Evolutionary conservation across 768 basidiomycete species (phyloP), one percentile per base, ranked within the genome.

Genomic region (Lentinula sp.): DNA sequence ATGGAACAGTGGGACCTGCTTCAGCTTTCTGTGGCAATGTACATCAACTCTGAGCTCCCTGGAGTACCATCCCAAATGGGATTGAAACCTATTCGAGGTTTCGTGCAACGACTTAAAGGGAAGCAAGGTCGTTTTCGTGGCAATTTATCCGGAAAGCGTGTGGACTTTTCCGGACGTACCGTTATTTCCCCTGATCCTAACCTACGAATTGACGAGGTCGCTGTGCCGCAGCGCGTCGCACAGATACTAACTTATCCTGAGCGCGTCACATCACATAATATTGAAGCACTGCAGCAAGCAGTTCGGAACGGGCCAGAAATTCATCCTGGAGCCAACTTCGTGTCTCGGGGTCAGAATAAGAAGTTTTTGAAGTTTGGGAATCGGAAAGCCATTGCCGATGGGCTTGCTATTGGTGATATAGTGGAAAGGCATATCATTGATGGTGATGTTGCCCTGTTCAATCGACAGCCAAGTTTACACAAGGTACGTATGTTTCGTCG

Each of bases 131-230:
- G 97, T 51, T 98, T 99, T 76, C 84, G 97, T 71, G 97, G 97
- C 20, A 99, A 99, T 70, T 81, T 99, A 7, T 98, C 95, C 0
- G 97, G 97, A 64, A 99, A 99, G 74, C 94, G 97, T 72, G 97
- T 99, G 65, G 97, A 99, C 71, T 98, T 98, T 71, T 98, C 95
- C 0, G 96, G 87, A 5, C 90, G 97, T 67, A 99, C 97, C 6
- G 97, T 99, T 72, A 99, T 99, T 69, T 96, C 95, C 1, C 97
- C 97, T 1, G 97, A 99, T 73, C 97, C 97, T n/a, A 99, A 98
- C 70, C 77, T 99, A 64, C 88, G 93, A 55, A 97, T 99, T 69
- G 97, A 99, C 71, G 96, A 99, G 76, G 95, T 99, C 9, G 97
- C 97, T 16, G 91, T 99, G 0, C 97, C 97, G 0, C 91, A 96